A percentile compares a stretch with the other conserved stretches of the same genome.
Conservation (phyloP, 139 green algal genomes). For the Closterium sp. region DNA sequence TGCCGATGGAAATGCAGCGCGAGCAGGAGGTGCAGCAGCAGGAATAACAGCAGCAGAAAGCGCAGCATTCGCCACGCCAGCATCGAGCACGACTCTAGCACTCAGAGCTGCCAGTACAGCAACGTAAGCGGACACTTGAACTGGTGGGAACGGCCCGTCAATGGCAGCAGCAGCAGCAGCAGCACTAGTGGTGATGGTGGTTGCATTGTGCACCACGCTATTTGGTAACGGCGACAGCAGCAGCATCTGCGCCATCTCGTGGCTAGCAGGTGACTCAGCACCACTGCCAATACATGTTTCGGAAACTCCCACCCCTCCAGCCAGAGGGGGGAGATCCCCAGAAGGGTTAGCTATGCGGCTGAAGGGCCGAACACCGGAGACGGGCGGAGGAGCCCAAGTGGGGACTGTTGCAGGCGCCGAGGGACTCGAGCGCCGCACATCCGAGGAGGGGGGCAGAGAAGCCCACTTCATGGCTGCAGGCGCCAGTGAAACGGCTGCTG, state of each 20-base stretch:
- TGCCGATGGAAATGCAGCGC: neutral
- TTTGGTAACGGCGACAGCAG: neutral
- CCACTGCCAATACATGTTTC: no score
- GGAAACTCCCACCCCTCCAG: no score
- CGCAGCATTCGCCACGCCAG: neutral
- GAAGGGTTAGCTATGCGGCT: neutral
- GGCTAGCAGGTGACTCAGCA: no score
- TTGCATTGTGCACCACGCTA: neutral
- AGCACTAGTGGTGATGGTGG: no score
- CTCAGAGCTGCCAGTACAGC: neutral
- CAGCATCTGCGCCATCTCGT: neutral
- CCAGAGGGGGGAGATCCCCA: no score
- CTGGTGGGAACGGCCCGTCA: neutral
- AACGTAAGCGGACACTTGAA: neutral
- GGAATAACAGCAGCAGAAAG: neutral
- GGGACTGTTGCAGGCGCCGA: no score
- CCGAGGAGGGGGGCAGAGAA: no score
- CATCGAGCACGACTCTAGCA: neutral
- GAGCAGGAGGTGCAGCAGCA: neutral
- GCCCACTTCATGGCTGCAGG: no score
- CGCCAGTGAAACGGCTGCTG: neutral
- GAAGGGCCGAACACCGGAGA: no score
- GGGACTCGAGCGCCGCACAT: no score
- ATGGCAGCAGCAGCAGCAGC: neutral
- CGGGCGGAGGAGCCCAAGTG: no score